phyloP scores from a whole-genome alignment of 352 stramenopile species.

The Phytophthora hybrid region DNA sequence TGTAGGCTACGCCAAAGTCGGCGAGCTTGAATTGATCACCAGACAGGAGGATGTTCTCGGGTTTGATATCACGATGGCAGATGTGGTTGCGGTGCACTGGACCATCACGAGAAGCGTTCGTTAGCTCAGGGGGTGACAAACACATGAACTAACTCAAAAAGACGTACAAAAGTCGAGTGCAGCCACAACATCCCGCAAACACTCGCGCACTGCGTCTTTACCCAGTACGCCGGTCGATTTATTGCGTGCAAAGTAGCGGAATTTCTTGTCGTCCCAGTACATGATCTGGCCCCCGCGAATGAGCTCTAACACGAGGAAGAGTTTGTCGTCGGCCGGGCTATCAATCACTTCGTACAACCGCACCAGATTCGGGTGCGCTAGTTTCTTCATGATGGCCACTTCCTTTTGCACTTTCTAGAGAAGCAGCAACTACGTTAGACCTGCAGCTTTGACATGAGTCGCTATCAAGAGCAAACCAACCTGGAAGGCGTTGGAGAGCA shows the following conservation, averaged over 20 bases:
- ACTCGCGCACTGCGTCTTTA: constrained; percentile 57
- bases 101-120: not conserved
- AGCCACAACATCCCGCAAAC: constrained; percentile 79
- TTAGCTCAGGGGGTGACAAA: not conserved
- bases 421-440: not conserved
- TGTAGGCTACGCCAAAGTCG: constrained; percentile 85
- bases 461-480: constrained; percentile 6
- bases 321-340: constrained; percentile 76
- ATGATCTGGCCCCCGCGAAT: constrained; percentile 86
- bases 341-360: constrained; percentile 86
- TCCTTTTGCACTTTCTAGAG: constrained; percentile 82
- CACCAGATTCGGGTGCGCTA: constrained; percentile 72
- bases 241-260: constrained; percentile 56
- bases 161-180: constrained; percentile 80
- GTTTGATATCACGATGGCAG: constrained; percentile 89
- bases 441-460: not conserved
- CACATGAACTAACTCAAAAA: not conserved
- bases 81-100: constrained; percentile 83
- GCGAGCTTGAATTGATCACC: constrained; percentile 74
- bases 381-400: constrained; percentile 89
- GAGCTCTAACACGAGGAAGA: constrained; percentile 86
- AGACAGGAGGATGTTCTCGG: constrained; percentile 79
- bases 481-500: constrained; percentile 80
- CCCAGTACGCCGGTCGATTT: constrained; percentile 40
- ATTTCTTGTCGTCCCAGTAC: constrained; percentile 83